Evolutionary conservation across 78 protist species (phyloP).

Genomic region (Guillardia theta): DNA sequence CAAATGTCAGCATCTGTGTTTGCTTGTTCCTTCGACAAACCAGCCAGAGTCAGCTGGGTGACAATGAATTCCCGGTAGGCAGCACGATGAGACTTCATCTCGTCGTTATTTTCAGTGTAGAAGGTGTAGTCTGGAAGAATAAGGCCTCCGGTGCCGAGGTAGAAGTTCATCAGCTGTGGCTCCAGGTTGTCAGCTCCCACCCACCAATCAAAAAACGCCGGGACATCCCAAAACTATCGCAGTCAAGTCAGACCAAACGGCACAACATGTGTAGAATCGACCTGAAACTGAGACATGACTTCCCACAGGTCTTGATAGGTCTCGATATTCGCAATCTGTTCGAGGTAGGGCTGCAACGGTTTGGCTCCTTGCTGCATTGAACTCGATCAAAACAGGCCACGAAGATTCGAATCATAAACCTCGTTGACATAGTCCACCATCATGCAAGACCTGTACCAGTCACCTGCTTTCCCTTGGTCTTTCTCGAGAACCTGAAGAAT

Average conservation of each 20-base stretch:
- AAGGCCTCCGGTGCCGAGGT: slow-evolving; percentile 25
- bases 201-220: slow-evolving; percentile 4
- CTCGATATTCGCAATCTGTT: background rate
- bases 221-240: slow-evolving; percentile 23
- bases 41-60: background rate
- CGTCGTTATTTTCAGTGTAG: background rate
- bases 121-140: slow-evolving; percentile 12
- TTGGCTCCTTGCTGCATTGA: background rate
- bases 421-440: background rate
- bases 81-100: background rate
- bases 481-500: background rate
- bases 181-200: slow-evolving; percentile 16
- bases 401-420: background rate
- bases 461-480: background rate
- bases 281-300: background rate
- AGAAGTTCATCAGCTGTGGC: background rate
- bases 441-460: slow-evolving; percentile 27
- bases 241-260: no score
- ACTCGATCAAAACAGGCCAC: background rate
- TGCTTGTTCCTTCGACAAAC: background rate
- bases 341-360: background rate
- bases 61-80: background rate
- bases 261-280: no score
- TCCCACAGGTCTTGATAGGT: background rate
- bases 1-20: background rate